Conservation (phyloP, 306 rosid species). For the Quercus bicolor region DNA sequence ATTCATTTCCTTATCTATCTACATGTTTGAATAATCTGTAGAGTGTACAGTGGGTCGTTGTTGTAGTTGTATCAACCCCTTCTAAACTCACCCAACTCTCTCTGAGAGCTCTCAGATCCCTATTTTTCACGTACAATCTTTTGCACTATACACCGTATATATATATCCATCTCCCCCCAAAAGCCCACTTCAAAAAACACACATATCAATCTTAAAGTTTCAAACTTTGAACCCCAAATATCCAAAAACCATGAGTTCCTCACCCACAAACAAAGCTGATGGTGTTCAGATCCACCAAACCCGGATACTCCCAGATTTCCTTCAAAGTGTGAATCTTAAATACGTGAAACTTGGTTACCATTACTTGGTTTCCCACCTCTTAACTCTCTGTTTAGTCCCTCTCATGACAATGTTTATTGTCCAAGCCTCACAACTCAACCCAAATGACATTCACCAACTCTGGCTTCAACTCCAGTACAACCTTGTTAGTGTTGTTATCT, state of each 20-base stretch:
- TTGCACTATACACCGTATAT: background rate
- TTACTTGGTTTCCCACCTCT: constrained; percentile 43
- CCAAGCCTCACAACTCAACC: constrained; percentile 44
- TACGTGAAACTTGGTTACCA: constrained; percentile 57
- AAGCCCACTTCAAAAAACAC: background rate
- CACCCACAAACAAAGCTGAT: background rate
- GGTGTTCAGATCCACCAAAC: constrained; percentile 43
- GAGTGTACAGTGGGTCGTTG: background rate
- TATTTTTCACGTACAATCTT: background rate
- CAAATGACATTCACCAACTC: constrained; percentile 40
- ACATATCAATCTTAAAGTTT: background rate
- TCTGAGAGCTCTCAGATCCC: background rate
- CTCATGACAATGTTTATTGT: constrained; percentile 33
- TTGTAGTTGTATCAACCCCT: constrained; percentile 22
- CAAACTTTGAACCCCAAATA: background rate
- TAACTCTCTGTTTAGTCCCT: constrained; percentile 48
- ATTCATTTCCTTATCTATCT: background rate
- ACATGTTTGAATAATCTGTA: background rate
- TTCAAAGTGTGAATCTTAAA: constrained; percentile 53
- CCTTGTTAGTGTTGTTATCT: constrained; percentile 31
- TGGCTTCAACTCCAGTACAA: constrained; percentile 59
- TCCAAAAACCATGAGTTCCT: constrained; percentile 22
- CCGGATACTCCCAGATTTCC: constrained; percentile 46
- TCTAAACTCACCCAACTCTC: background rate
- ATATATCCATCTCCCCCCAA: background rate